Base-by-base conservation (phyloP, 2,329 filamentous ascomycete genomes). In the Orbilia javanica region DNA sequence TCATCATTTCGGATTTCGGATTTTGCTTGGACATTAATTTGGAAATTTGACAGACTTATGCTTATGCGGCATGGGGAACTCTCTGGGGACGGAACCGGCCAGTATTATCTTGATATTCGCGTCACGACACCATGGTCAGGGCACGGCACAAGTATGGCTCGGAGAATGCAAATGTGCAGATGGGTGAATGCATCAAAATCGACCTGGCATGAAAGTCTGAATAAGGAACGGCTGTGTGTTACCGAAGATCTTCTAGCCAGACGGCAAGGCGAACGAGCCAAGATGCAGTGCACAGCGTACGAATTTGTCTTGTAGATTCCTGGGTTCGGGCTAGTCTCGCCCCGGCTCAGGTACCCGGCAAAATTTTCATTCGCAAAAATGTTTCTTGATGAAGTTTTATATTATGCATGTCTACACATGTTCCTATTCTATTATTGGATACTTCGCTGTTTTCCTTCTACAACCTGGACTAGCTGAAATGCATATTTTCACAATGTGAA, bases 1-100 rank as follows among this genome's bases (percentile, higher is more conserved):
- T 60, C 34, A 34, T 60, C 34, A 60, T 60, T 60, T 60, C 55
- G 34, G 55, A 60, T 27, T 44, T 44, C 42, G 42, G 42, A 20
- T 44, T 20, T 44, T 42, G 4, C 34, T 39, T 39, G 55, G 22
- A 42, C 11, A 25, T 34, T 20, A 57, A 36, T 10, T 22, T 20
- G 29, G 52, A 55, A 34, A 57, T 60, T 60, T 20, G 27, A 20
- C 55, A 42, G 15, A 60, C 53, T 60, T 39, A 60, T 60, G 55
- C 20, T 60, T 34, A 60, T 60, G 31, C 55, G 25, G 18, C 34
- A 15, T 13, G 11, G 25, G 27, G 15, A 53, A 53, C 50, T 52
- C 20, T 4, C 25, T 22, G 25, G 11, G 27, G 25, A 42, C 55
- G 31, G 25, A 25, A 50, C 18, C 44, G 4, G n/a, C 44, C 44